These are phyloP conservation scores for Scedosporium apiospermum DNA, from an alignment of 2,329 filamentous ascomycete species.

Conservation along the genomic window DNA sequence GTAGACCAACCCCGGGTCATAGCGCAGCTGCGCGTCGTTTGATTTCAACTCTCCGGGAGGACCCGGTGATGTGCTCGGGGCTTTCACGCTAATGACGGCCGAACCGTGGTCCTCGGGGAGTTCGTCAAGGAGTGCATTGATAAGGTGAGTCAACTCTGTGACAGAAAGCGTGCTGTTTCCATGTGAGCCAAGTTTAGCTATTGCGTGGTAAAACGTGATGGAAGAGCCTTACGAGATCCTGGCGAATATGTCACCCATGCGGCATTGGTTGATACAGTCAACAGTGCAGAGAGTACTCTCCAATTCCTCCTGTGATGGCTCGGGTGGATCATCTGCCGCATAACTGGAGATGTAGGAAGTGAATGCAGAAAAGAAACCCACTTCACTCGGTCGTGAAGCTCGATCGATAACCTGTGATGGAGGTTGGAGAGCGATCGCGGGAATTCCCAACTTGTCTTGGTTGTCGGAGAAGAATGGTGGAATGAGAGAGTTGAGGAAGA, in stretches of 20 bases:
- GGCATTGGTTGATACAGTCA: constrained; percentile 86
- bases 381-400: constrained; percentile 65
- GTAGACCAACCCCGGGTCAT: constrained; percentile 82
- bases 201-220: background rate
- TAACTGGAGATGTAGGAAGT: constrained; percentile 98
- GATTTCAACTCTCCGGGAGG: constrained; percentile 51
- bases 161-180: constrained; percentile 48
- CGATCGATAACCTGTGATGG: constrained; percentile 91
- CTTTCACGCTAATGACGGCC: constrained; percentile 79
- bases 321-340: constrained; percentile 92
- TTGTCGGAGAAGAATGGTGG: constrained; percentile 64
- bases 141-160: constrained; percentile 35
- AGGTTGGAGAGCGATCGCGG: constrained; percentile 78
- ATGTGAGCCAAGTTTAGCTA: background rate
- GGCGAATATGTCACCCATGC: constrained; percentile 69
- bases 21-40: constrained; percentile 47
- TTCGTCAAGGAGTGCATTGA: constrained; percentile 67
- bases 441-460: constrained; percentile 30
- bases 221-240: constrained; percentile 61
- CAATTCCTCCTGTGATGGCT: constrained; percentile 93
- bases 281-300: constrained; percentile 92
- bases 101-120: constrained; percentile 75
- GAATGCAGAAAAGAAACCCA: constrained; percentile 85
- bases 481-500: constrained; percentile 92
- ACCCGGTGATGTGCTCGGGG: constrained; percentile 61